phyloP scores from a whole-genome alignment of 352 stramenopile species.

The Globisporangium takayamanum region DNA sequence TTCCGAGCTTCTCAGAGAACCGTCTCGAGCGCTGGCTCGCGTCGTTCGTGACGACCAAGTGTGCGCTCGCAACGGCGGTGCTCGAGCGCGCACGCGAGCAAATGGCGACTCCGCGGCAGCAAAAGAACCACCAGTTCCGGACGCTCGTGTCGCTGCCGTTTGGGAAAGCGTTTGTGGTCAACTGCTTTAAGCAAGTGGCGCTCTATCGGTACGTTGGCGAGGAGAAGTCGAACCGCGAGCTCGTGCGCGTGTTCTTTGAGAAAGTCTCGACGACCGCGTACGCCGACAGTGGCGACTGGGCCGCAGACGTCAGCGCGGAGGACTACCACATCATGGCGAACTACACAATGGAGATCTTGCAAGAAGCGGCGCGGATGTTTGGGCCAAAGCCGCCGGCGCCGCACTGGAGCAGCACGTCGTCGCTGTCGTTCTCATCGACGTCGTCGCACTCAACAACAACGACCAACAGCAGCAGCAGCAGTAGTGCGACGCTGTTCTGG shows the following conservation, averaged over 20 bases:
- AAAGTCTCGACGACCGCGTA: constrained; percentile 70
- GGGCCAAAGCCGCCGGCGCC: constrained; percentile 30
- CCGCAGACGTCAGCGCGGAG: constrained; percentile 22
- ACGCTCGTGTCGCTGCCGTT: constrained; percentile 68
- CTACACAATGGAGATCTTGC: constrained; percentile 61
- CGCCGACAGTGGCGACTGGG: constrained; percentile 58
- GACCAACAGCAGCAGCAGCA: constrained; percentile 2
- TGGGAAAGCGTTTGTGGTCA: constrained; percentile 49
- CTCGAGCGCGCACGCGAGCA: constrained; percentile 48
- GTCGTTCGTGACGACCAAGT: constrained; percentile 53
- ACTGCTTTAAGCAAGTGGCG: constrained; percentile 69
- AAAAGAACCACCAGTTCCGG: constrained; percentile 69
- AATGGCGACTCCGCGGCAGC: constrained; percentile 40
- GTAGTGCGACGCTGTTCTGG: constrained; percentile 64
- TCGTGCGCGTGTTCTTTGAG: constrained; percentile 76
- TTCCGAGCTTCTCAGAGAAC: constrained; percentile 62
- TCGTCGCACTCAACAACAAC: constrained; percentile 22
- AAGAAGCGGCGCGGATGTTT: constrained; percentile 69
- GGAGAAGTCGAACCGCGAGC: constrained; percentile 63
- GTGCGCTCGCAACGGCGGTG: constrained; percentile 30
- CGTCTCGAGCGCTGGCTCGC: constrained; percentile 69
- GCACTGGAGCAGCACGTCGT: constrained; percentile 21
- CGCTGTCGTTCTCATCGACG: constrained; percentile 30
- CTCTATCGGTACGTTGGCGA: constrained; percentile 63
- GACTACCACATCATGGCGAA: constrained; percentile 56